Conservation (phyloP, 352 stramenopile genomes). For the Globisporangium megalacanthum region DNA sequence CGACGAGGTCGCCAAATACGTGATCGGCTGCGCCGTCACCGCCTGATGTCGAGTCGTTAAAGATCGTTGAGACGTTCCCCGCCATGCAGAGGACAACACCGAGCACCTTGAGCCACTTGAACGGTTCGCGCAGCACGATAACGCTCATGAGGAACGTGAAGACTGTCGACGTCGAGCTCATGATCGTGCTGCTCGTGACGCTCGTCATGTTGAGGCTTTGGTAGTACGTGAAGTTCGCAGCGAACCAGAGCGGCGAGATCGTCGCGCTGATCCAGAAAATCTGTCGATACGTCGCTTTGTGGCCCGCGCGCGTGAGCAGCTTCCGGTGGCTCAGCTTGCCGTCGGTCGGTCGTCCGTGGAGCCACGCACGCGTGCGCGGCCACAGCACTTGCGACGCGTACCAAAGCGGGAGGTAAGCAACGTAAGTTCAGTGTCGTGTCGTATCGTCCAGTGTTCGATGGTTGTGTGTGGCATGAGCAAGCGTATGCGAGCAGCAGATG, state of each 20-base stretch:
- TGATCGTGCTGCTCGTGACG: conserved; percentile 94
- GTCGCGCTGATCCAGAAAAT: conserved; percentile 39
- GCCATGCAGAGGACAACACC: conserved; percentile 88
- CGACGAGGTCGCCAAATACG: conserved; percentile 62
- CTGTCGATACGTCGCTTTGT: conserved; percentile 16
- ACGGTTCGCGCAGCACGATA: conserved; percentile 73
- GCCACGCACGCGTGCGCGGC: conserved; percentile 29
- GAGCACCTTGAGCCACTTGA: conserved; percentile 78
- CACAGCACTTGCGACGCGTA: conserved; percentile 53
- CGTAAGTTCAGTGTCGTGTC: no score
- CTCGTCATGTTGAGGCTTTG: conserved; percentile 88
- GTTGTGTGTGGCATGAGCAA: no score
- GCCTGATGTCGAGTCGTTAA: conserved; percentile 58
- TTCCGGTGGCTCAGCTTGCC: conserved; percentile 31
- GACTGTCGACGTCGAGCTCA: conserved; percentile 90
- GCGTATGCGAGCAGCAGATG: no score
- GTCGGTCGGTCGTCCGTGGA: conserved; percentile 27
- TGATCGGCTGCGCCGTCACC: conserved; percentile 21
- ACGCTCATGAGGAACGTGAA: conserved; percentile 93
- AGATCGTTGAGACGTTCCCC: conserved; percentile 85
- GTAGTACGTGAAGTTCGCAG: conserved; percentile 95
- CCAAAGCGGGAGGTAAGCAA: conserved; percentile 77
- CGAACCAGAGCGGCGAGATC: conserved; percentile 93
- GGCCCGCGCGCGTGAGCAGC: conserved; percentile 16
- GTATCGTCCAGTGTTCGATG: no score